A percentile compares a stretch with the other conserved stretches of the same genome.
Conservation (phyloP, 1,139 yeast species). For the Pichia cactophila region DNA sequence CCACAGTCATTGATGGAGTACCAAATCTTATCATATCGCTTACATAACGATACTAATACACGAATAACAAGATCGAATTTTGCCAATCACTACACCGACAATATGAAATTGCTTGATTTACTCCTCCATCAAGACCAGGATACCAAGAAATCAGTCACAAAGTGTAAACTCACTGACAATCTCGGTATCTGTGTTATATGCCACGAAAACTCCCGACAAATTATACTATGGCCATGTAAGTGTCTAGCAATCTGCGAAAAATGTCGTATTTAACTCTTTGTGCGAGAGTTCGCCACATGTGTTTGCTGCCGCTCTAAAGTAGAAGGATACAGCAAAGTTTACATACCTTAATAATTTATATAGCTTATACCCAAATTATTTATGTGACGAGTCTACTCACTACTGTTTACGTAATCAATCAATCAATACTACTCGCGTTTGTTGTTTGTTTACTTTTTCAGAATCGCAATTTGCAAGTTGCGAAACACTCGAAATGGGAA, state of each 20-base stretch:
- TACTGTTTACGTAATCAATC: neutral
- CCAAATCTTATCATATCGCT: neutral
- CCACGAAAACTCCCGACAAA: slow-evolving; percentile 63
- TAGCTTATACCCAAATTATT: neutral
- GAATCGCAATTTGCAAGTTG: neutral
- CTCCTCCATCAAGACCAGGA: slow-evolving; percentile 18
- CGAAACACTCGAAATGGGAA: slow-evolving; percentile 7
- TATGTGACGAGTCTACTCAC: neutral
- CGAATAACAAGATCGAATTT: slow-evolving; percentile 39
- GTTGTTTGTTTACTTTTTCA: slow-evolving; percentile 3
- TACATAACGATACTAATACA: slow-evolving; percentile 8
- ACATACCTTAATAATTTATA: slow-evolving; percentile 36
- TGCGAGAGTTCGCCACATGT: slow-evolving; percentile 70
- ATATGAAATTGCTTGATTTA: slow-evolving; percentile 26
- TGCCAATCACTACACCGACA: slow-evolving; percentile 19
- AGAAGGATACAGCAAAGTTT: slow-evolving; percentile 47
- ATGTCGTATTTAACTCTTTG: slow-evolving; percentile 70
- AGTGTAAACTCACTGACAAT: slow-evolving; percentile 4
- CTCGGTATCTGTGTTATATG: slow-evolving; percentile 67
- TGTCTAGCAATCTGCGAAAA: slow-evolving; percentile 84
- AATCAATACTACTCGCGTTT: neutral
- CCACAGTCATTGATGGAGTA: neutral
- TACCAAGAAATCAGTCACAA: neutral
- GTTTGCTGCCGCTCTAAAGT: slow-evolving; percentile 79
- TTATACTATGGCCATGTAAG: slow-evolving; percentile 88